Evolutionary conservation across 306 rosid genomes (phyloP).

Genomic region (Cucumis melo): DNA sequence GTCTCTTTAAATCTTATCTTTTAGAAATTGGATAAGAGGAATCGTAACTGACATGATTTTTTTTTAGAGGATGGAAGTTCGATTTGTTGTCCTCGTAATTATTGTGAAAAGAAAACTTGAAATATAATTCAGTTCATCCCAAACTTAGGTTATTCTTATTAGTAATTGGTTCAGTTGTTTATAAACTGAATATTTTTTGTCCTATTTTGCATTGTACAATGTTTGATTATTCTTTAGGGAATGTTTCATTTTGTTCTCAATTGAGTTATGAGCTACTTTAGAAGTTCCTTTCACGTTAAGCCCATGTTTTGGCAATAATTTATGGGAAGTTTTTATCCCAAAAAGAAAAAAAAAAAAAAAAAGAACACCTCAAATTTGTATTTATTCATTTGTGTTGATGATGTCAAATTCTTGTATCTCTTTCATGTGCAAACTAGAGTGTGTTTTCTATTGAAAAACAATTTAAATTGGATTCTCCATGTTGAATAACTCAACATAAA

Average conservation of each 20-base stretch:
- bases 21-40: neutral
- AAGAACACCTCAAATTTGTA: neutral
- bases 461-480: neutral
- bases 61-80: no score
- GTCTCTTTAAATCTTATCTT: neutral
- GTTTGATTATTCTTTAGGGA: neutral
- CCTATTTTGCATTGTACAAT: neutral
- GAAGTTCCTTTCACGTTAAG: constrained; percentile 1
- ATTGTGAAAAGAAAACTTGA: no score
- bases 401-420: neutral
- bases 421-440: neutral
- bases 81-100: no score
- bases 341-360: neutral
- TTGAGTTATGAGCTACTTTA: neutral
- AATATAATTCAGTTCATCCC: no score
- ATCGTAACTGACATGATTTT: no score
- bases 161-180: no score
- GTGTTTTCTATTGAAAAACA: neutral
- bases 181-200: neutral
- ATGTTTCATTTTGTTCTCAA: neutral
- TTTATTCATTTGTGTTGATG: neutral
- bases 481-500: neutral
- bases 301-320: constrained; percentile 3
- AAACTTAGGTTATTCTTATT: no score
- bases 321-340: neutral